Percentiles rank a stretch among this genome's conserved stretches.
These are phyloP conservation scores for Suillus decipiens DNA, from an alignment of 768 basidiomycete species.

Conservation along the genomic window DNA sequence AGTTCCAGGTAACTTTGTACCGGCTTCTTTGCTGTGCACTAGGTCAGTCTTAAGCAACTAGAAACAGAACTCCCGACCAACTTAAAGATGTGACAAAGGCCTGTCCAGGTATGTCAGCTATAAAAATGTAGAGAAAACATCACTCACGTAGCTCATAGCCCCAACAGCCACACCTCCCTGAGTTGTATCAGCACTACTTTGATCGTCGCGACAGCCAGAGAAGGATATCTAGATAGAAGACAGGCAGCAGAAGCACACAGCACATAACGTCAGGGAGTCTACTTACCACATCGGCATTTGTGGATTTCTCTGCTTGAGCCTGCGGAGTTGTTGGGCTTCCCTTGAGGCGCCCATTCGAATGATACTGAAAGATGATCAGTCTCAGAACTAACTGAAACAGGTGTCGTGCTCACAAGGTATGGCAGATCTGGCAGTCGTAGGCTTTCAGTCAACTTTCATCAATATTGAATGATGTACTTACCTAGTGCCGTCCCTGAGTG, in stretches of 20 bases:
- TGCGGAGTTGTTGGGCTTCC: constrained; percentile 41
- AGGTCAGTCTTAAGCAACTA: background rate
- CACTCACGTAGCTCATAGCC: constrained; percentile 76
- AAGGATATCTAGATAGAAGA: constrained; percentile 56
- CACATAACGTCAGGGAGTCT: background rate
- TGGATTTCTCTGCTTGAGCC: constrained; percentile 40
- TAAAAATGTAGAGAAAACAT: too few species aligned
- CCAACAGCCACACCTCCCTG: constrained; percentile 66
- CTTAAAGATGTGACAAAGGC: constrained; percentile 60
- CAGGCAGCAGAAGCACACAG: background rate
- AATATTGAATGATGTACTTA: constrained; percentile 11
- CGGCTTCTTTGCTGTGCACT: constrained; percentile 44
- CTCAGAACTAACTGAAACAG: background rate
- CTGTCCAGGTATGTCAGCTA: constrained; percentile 35
- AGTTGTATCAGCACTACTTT: constrained; percentile 74
- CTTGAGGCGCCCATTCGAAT: constrained; percentile 56
- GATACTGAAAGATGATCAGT: constrained; percentile 43
- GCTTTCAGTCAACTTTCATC: background rate
- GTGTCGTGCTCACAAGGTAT: constrained; percentile 25
- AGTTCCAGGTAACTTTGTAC: constrained; percentile 68
- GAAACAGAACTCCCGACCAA: constrained; percentile 20
- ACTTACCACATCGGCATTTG: constrained; percentile 72
- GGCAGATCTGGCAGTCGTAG: constrained; percentile 23
- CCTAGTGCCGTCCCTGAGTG: constrained; percentile 54
- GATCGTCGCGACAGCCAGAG: constrained; percentile 69